Conservation (phyloP, 2,329 filamentous ascomycete species). For the Zopfia rhizophila region DNA sequence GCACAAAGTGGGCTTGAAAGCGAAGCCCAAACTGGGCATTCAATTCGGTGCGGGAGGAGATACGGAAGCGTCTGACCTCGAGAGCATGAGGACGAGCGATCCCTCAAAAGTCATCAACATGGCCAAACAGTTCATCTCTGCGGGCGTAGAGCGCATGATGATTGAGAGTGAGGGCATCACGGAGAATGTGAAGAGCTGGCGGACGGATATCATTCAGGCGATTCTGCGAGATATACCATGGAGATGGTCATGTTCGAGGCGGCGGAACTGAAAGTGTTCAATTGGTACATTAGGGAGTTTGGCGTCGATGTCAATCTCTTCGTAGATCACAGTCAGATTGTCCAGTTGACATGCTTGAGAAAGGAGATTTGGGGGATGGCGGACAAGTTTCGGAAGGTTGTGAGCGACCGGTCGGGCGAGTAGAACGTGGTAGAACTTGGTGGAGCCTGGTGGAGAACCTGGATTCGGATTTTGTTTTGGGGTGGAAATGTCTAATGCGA, state of each 20-base stretch:
- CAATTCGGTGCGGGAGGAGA: conserved; percentile 68
- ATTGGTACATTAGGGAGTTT: conserved; percentile 67
- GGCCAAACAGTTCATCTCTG: conserved; percentile 61
- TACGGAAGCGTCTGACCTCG: conserved; percentile 58
- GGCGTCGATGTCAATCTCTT: conserved; percentile 67
- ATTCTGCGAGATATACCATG: conserved; percentile 62
- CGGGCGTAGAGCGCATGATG: conserved; percentile 66
- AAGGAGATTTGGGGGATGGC: conserved; percentile 66
- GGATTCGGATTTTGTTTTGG: no score
- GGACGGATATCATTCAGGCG: conserved; percentile 64
- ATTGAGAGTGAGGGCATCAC: conserved; percentile 70
- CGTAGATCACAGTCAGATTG: conserved; percentile 68
- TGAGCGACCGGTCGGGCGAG: no score
- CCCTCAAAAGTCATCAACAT: conserved; percentile 61
- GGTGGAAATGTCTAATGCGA: no score
- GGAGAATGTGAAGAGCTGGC: conserved; percentile 65
- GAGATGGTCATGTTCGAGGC: conserved; percentile 69
- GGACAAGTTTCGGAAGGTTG: conserved; percentile 66
- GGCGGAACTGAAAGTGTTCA: conserved; percentile 65
- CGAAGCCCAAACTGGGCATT: conserved; percentile 67
- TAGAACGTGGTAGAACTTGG: no score
- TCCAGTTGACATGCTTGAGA: conserved; percentile 63
- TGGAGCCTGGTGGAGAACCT: no score
- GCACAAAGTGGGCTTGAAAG: conserved; percentile 60
- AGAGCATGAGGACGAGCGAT: conserved; percentile 61